Conservation (phyloP, 2,329 filamentous ascomycete species). For the Graphium sp. region DNA sequence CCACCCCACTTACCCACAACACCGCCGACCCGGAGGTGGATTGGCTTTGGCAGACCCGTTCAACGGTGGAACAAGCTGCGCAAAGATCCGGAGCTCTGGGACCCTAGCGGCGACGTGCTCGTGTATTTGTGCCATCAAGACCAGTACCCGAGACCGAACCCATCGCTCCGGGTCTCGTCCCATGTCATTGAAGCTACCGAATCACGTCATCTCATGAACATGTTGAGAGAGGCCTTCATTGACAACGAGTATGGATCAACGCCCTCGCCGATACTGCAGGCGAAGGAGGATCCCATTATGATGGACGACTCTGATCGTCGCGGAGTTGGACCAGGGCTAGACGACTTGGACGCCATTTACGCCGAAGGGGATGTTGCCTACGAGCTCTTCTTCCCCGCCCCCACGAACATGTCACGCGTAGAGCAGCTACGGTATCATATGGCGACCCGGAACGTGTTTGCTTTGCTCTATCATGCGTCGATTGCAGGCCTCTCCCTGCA, state of each 20-base stretch:
- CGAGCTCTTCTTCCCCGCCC: conserved; percentile 46
- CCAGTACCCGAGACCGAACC: conserved; percentile 24
- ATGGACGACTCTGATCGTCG: conserved; percentile 9
- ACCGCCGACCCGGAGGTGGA: conserved; percentile 33
- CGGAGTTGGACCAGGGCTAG: conserved; percentile 13
- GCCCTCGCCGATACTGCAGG: conserved; percentile 19
- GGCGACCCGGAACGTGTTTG: conserved; percentile 53
- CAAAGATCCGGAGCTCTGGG: conserved; percentile 44
- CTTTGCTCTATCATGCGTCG: conserved; percentile 44
- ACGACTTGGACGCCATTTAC: conserved; percentile 27
- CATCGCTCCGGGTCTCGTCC: conserved; percentile 40
- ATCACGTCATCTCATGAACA: conserved; percentile 32
- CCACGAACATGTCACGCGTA: conserved; percentile 24
- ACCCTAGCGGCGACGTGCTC: conserved; percentile 41
- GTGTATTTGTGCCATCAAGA: conserved; percentile 33
- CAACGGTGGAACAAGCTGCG: conserved; percentile 39
- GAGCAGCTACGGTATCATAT: conserved; percentile 41
- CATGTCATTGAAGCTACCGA: conserved; percentile 40
- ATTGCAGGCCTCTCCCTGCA: conserved; percentile 47
- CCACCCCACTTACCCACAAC: conserved; percentile 13
- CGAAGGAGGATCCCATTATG: conserved; percentile 5
- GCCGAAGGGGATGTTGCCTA: conserved; percentile 39
- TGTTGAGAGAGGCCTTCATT: conserved; percentile 33
- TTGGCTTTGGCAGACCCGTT: conserved; percentile 27
- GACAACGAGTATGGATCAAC: conserved; percentile 28